Percentiles rank a stretch among this genome's conserved stretches.
phyloP scores from a whole-genome alignment of 2,329 filamentous ascomycete genomes.

The Neopestalotiopsis sp. region DNA sequence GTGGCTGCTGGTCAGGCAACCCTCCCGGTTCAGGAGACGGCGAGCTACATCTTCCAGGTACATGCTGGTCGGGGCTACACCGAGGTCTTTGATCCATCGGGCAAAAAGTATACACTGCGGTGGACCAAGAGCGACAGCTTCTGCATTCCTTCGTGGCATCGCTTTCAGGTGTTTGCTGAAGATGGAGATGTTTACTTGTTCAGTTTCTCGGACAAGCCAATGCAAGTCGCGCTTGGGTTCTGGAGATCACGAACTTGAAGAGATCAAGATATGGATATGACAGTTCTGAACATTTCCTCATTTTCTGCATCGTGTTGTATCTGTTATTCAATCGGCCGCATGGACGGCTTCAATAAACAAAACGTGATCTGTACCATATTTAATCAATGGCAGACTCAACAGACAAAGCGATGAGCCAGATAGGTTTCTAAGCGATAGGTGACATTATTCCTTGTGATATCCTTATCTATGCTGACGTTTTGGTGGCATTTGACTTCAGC shows the following conservation, averaged over 20 bases:
- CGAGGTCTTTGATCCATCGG: constrained; percentile 38
- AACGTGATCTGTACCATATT: too few relatives aligned
- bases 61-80: constrained; percentile 50
- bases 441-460: too few relatives aligned
- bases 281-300: too few relatives aligned
- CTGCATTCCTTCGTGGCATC: constrained; percentile 58
- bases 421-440: too few relatives aligned
- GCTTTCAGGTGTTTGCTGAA: constrained; percentile 52
- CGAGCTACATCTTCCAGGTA: constrained; percentile 60
- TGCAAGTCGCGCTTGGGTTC: constrained; percentile 57
- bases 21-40: constrained; percentile 49
- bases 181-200: constrained; percentile 53
- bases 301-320: neutral
- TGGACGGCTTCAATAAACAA: too few relatives aligned
- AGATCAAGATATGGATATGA: too few relatives aligned
- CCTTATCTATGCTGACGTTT: neutral
- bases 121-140: constrained; percentile 62
- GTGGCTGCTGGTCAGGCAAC: constrained; percentile 44
- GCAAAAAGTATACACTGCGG: constrained; percentile 31
- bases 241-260: constrained; percentile 45
- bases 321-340: neutral
- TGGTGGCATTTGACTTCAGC: neutral
- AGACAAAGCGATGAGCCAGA: too few relatives aligned
- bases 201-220: constrained; percentile 60
- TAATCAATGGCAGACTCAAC: too few relatives aligned